A percentile compares a stretch with the other conserved stretches of the same genome.
phyloP scores from a whole-genome alignment of 495 filamentous ascomycete genomes.

The Lophiotrema nucula region DNA sequence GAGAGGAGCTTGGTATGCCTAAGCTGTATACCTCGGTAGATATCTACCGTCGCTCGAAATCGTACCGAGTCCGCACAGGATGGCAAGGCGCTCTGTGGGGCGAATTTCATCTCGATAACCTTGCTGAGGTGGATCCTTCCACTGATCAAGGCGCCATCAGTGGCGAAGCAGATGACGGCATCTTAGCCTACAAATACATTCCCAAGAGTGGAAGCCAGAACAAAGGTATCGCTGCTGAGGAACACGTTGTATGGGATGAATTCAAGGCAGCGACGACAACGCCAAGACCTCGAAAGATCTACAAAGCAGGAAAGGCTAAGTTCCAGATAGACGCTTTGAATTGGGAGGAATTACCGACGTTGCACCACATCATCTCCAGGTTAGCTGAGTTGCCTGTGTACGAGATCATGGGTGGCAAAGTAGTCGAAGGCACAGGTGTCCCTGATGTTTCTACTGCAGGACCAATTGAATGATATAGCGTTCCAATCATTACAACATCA shows the following conservation, averaged over 20 bases:
- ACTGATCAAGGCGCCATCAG: background rate
- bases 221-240: background rate
- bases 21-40: conserved; percentile 38
- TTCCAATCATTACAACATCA: no score
- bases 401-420: conserved; percentile 50
- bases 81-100: background rate
- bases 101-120: background rate
- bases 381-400: conserved; percentile 55
- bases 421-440: conserved; percentile 52
- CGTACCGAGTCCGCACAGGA: background rate
- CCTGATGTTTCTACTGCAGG: conserved; percentile 47
- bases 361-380: conserved; percentile 53
- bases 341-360: conserved; percentile 53
- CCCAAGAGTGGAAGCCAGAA: background rate
- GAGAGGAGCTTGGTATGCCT: conserved; percentile 59
- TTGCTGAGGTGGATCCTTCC: background rate
- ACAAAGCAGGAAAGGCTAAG: conserved; percentile 38
- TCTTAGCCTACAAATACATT: background rate
- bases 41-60: conserved; percentile 37
- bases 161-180: background rate
- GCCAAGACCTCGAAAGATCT: conserved; percentile 41
- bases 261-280: background rate
- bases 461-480: conserved; percentile 49
- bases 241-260: background rate
- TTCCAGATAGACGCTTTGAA: conserved; percentile 47